Evolutionary conservation across 2,329 filamentous ascomycete genomes (phyloP), one percentile per base, ranked within the genome.

Genomic region (Colletotrichum paranaense): DNA sequence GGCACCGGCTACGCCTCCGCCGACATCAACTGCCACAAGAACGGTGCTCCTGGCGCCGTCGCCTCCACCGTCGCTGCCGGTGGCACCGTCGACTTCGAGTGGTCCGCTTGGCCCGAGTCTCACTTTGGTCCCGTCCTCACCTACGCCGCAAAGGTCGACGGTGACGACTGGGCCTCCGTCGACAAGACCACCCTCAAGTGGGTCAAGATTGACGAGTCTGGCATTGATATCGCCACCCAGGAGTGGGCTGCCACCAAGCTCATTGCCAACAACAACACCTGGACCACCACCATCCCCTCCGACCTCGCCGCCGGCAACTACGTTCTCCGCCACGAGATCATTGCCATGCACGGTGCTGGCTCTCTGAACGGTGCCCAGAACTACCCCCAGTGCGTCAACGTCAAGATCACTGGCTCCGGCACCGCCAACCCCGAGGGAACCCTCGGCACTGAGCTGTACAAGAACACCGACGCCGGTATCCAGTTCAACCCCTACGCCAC

Each of bases 121-220:
- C 86, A 88, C 78, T 75, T 83, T 42, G 84, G 88, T 0, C 91
- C 91, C 9, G 87, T 93, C 76, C 86, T 93, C 75, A 88, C 88
- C 80, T 93, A 92, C 83, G 82, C 92, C 19, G 91, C 91, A 68
- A 86, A 86, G 76, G 91, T 89, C 82, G 83, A 85, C 42, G 89
- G 87, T 49, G 42, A 49, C 26, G 86, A 90, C 79, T 92, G 89
- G 80, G 83, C 87, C 49, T 79, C 80, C 0, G 88, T 87, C 68
- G 86, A 89, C 80, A 88, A 90, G 80, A 82, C 80, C 2, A 78
- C 82, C 5, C 85, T 92, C 35, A 81, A 88, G 75, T 92, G 88
- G 81, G 89, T 91, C 86, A 93, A 93, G 86, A 92, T 93, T 72
- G 86, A 88, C 52, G 86, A 86, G 68, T 84, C 80, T 42, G 91